A percentile compares a stretch with the other conserved stretches of the same genome.
Conservation (phyloP, 2,329 filamentous ascomycete genomes). For the Pestalotiopsis sp. region DNA sequence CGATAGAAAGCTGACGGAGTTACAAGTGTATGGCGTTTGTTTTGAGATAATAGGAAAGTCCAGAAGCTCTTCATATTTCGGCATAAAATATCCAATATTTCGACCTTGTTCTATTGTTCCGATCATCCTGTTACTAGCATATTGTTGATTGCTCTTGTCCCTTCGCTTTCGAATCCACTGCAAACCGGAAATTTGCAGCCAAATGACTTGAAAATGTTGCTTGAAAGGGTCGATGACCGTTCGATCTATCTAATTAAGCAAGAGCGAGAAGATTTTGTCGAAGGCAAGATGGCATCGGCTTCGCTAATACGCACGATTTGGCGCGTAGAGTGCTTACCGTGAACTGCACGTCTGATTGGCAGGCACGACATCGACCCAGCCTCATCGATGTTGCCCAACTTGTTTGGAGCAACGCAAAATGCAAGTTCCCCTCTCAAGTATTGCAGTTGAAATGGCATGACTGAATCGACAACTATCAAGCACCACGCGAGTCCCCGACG, state of each 20-base stretch:
- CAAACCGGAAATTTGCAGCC: no score
- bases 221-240: no score
- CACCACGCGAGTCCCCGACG: neutral
- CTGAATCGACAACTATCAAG: neutral
- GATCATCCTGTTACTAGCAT: neutral
- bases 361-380: neutral
- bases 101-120: neutral
- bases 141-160: no score
- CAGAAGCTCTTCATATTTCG: neutral
- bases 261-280: no score
- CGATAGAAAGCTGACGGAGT: slow-evolving; percentile 14
- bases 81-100: neutral
- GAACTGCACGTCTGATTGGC: neutral
- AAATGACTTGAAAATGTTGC: no score
- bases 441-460: neutral
- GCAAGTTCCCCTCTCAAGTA: neutral
- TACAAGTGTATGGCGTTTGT: slow-evolving; percentile 13
- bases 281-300: no score
- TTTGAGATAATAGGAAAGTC: slow-evolving; percentile 5
- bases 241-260: no score
- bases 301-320: neutral
- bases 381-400: neutral
- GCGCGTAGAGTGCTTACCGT: no score
- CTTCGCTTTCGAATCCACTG: no score
- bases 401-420: neutral